Base-by-base conservation (phyloP, 768 basidiomycete species). In the Cyclocybe cylindracea region DNA sequence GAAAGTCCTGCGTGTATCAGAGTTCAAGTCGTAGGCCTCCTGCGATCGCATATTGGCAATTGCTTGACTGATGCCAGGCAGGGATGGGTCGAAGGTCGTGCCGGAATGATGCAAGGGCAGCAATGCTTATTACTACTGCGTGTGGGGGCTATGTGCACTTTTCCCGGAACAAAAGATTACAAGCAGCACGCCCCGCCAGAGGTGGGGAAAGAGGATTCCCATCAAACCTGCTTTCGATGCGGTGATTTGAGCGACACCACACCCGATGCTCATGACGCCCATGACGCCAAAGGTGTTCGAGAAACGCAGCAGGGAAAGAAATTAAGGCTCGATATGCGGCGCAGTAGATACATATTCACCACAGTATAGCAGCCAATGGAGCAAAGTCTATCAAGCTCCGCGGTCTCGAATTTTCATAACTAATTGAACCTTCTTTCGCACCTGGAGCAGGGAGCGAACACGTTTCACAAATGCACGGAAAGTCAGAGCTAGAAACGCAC, bases 371-470 rank as follows among this genome's bases (percentile, higher is more conserved):
- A 18, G 39, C 41, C 36, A 36, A 32, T 24, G 31, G 29, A n/a
- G 31, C 14, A 31, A 52, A 44, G 35, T 42, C 39, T 47, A 41
- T 70, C 71, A 91, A 63, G 83, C 84, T 61, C 89, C 88, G 56
- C 89, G 82, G 54, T 80, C 80, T 61, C 87, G 85, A 62, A 92
- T 92, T 69, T 84, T 84, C 55, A 80, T 79, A 57, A 92, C 91
- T 33, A 93, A 71, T 63, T 87, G 82, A 35, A 92, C 88, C 72
- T 89, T 92, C 73, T 83, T 82, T 68, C 91, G 82, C 55, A 93
- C 90, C 91, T 93, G 51, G 41, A 54, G 31, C 42, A 54, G 39
- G 48, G 46, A 11, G 33, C 14, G 37, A 39, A 19, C 53, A 44
- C 50, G 52, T 48, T 53, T 31, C 44, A 49, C 47, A 43, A 51